Percentiles rank a stretch among this genome's conserved stretches.
These are phyloP conservation scores for Lepiota brunneoincarnata DNA, from an alignment of 768 basidiomycete genomes.

Conservation along the genomic window DNA sequence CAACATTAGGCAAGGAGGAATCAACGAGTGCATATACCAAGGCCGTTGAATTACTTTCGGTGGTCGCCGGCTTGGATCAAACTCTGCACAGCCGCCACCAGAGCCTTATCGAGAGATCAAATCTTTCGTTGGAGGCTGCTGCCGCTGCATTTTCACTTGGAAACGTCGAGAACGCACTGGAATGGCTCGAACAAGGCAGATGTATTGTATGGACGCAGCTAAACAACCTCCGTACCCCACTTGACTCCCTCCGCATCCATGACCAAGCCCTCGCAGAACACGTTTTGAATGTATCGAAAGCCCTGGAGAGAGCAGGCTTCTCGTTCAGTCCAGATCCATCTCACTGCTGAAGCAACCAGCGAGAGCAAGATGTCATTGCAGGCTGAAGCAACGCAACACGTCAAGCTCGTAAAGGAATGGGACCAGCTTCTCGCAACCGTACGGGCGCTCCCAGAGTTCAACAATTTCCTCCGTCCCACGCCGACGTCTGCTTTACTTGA, in stretches of 20 bases:
- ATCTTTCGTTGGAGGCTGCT: not conserved
- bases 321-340: not conserved
- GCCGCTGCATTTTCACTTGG: not conserved
- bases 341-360: not conserved
- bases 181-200: slow-evolving; percentile 15
- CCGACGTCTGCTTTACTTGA: not conserved
- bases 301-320: not conserved
- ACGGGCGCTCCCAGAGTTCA: not conserved
- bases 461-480: slow-evolving; percentile 1
- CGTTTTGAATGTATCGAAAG: not conserved
- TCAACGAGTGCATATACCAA: not conserved
- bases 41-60: not conserved
- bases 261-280: slow-evolving; percentile 19
- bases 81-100: slow-evolving; percentile 1
- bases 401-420: slow-evolving; percentile 3
- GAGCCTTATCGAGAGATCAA: not conserved
- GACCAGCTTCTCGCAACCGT: not conserved
- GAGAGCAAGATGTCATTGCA: not conserved
- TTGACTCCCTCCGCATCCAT: slow-evolving; percentile 14
- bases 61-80: slow-evolving; percentile 5
- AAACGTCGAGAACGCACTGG: slow-evolving; percentile 1
- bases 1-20: not conserved
- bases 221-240: slow-evolving; percentile 17
- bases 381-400: not conserved
- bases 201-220: slow-evolving; percentile 20